Conservation (phyloP, 208 protist species). For the Crithidia sp. region DNA sequence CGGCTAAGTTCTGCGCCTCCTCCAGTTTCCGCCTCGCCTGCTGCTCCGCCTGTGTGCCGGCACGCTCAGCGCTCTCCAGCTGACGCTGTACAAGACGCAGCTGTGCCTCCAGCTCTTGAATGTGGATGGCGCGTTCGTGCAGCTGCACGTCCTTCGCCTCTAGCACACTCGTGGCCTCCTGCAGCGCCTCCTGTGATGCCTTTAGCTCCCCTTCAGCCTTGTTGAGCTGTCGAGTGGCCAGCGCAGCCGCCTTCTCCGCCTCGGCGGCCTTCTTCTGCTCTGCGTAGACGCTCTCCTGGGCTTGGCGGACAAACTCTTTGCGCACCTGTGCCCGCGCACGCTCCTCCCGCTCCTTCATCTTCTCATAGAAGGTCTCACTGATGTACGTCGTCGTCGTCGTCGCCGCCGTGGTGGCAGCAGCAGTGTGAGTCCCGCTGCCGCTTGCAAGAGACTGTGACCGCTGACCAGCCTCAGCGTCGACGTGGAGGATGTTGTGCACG, state of each 20-base stretch:
- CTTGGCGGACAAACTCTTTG: conserved; percentile 37
- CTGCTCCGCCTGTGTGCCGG: background rate
- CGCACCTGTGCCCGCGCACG: conserved; percentile 36
- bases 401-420: background rate
- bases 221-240: conserved; percentile 1
- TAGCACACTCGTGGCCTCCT: conserved; percentile 15
- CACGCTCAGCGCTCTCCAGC: conserved; percentile 1
- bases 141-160: conserved; percentile 33
- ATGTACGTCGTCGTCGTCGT: background rate
- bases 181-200: conserved; percentile 5
- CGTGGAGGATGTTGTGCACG: background rate
- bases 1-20: conserved; percentile 16
- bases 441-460: background rate
- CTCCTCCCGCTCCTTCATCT: conserved; percentile 39
- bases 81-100: conserved; percentile 28
- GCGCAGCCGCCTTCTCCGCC: conserved; percentile 23
- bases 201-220: conserved; percentile 14
- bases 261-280: conserved; percentile 33
- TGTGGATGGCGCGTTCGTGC: conserved; percentile 28
- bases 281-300: conserved; percentile 30
- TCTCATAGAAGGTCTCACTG: conserved; percentile 36
- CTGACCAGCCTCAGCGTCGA: background rate
- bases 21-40: background rate
- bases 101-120: conserved; percentile 29
- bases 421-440: background rate